Base-by-base conservation (phyloP, 805 yeast genomes). In the Spathaspora hagerdaliae region DNA sequence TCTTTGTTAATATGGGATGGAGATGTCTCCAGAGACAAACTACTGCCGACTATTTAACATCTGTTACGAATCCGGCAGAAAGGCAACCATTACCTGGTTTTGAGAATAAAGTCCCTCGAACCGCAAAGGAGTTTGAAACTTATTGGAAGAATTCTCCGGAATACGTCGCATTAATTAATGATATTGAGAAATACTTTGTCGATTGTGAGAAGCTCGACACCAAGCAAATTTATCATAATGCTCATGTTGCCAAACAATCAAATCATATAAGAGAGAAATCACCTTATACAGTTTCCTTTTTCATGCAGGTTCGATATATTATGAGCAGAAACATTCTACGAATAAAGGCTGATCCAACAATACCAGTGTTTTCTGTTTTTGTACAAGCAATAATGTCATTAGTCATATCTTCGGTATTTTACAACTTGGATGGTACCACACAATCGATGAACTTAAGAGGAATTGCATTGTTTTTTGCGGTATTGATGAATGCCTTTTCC, bases 21-120 rank as follows among this genome's bases (percentile, higher is more conserved):
- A 65, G 71, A 24, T 80, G 82, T 55, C 78, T 80, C 39, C 65
- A 69, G 40, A 76, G 87, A 69, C 82, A 79, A 71, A 78, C 85
- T 3, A 79, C 86, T 41, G 79, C 85, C 6, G 87, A 82, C 56
- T 82, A 70, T 57, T 73, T 82, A 55, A 82, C 87, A 12, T 73
- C 85, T 5, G 74, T 82, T 42, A 82, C 87, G n/a, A 83, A 81
- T 60, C 85, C 83, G 11, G 73, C 71, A 27, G 85, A 81, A 46
- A 74, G 86, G 65, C 64, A 73, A 12, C 57, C 57, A 31, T 64
- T 59, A 43, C 67, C 69, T 9, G 86, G 83, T 12, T 73, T 51
- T 47, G 80, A 77, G 53, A 60, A 63, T 36, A 69, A 61, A 44
- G 77, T 80, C 15, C 87, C 87, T 27, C 59, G 66, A 43, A 71